Evolutionary conservation across 352 stramenopile genomes (phyloP).

Genomic region (Phytophthora citrophthora): DNA sequence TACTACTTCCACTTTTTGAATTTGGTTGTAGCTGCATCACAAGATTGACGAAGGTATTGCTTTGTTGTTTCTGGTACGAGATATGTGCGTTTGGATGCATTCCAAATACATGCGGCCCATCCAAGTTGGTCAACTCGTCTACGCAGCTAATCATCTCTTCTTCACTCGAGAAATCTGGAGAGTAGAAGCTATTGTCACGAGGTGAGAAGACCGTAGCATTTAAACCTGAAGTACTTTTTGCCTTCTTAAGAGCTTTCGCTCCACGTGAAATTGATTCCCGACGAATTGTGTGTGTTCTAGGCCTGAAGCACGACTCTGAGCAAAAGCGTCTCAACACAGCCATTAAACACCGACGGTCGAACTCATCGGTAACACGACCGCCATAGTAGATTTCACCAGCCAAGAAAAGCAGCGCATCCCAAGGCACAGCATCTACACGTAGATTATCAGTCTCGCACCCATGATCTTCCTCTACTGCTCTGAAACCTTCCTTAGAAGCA

Average conservation of each 20-base stretch:
- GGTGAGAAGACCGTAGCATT: slow-evolving; percentile 15
- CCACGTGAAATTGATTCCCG: slow-evolving; percentile 3
- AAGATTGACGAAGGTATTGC: slow-evolving; percentile 39
- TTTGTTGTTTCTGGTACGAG: slow-evolving; percentile 68
- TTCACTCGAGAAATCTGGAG: slow-evolving; percentile 46
- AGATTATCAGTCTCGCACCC: background rate
- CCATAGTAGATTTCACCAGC: slow-evolving; percentile 86
- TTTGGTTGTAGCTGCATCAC: slow-evolving; percentile 50
- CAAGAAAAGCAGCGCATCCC: slow-evolving; percentile 81
- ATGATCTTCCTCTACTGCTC: background rate
- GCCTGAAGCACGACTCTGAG: slow-evolving; percentile 30
- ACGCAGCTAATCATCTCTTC: slow-evolving; percentile 58
- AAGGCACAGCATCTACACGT: slow-evolving; percentile 46
- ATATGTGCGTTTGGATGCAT: slow-evolving; percentile 86
- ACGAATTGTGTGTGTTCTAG: background rate
- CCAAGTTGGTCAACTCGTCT: slow-evolving; percentile 50
- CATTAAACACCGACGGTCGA: slow-evolving; percentile 75
- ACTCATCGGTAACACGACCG: slow-evolving; percentile 83
- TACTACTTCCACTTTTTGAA: background rate
- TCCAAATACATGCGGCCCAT: slow-evolving; percentile 76
- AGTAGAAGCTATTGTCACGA: slow-evolving; percentile 46
- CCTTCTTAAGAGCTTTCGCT: background rate
- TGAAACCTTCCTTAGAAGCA: background rate
- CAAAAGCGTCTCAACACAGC: slow-evolving; percentile 73
- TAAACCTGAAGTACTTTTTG: slow-evolving; percentile 11